These are phyloP conservation scores for Yueomyces sp. DNA, from an alignment of 1,139 yeast species.

Conservation along the genomic window DNA sequence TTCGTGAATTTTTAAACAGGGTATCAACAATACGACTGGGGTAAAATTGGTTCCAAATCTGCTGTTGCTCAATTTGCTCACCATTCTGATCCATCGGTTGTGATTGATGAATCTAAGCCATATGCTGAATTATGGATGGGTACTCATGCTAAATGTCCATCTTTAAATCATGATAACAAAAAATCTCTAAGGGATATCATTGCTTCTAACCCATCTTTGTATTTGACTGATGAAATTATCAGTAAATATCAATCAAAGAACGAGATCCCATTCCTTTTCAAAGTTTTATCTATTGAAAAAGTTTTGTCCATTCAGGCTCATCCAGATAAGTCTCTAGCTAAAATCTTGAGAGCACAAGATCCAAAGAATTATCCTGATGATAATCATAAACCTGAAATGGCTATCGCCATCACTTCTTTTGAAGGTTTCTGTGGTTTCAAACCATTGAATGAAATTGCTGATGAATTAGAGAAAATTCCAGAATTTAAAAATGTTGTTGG, in stretches of 20 bases:
- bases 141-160: conserved; percentile 87
- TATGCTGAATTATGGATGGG: conserved; percentile 98
- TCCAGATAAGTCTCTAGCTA: conserved; percentile 82
- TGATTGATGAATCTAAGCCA: conserved; percentile 60
- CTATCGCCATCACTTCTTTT: conserved; percentile 86
- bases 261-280: conserved; percentile 84
- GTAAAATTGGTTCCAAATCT: conserved; percentile 70
- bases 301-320: conserved; percentile 96
- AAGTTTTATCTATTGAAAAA: conserved; percentile 82
- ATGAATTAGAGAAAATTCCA: conserved; percentile 55
- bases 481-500: conserved; percentile 69
- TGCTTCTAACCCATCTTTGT: conserved; percentile 41
- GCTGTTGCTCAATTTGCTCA: conserved; percentile 85
- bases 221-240: conserved; percentile 46
- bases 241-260: conserved; percentile 53
- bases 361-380: conserved; percentile 95
- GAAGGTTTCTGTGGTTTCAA: conserved; percentile 98
- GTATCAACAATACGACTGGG: conserved; percentile 72
- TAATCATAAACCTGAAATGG: conserved; percentile 99
- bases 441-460: conserved; percentile 67
- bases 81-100: conserved; percentile 46
- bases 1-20: conserved; percentile 22
- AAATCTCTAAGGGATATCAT: conserved; percentile 55
- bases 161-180: conserved; percentile 44
- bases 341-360: conserved; percentile 61